Evolutionary conservation across 345 rosid genomes (phyloP), one percentile per base, ranked within the genome.

Genomic region (Corymbia maculata): DNA sequence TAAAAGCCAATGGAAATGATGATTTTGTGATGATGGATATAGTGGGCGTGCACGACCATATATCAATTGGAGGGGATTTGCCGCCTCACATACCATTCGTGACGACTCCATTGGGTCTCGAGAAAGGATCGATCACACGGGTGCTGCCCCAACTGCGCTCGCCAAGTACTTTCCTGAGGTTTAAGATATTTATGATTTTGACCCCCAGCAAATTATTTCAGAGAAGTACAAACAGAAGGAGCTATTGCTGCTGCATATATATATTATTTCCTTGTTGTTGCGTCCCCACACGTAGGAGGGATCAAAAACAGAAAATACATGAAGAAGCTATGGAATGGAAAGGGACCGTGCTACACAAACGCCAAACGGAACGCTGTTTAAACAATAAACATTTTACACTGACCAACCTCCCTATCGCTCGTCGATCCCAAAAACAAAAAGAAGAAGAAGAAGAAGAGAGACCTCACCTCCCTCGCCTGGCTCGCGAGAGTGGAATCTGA

Each of bases 71-170:
- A 24, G 66, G 30, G 64, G 30, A 13, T 24, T 59, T 50, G 42
- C 42, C n/a, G 4, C 13, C 66, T 59, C 15, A 59, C 6, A 0
- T 24, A 59, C 30, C 3, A 59, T 26, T 59, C 0, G 7, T 59
- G 30, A 59, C 0, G 13, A 59, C 66, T 26, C 7, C 1, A 26
- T 3, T 0, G 1, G 14, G 0, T 59, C 66, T 26, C 14, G 3
- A 59, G n/a, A 26, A 59, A 2, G 1, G 66, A 59, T 59, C 1
- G 7, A 59, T 26, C 30, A 0, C 13, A 24, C 2, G n/a, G 30
- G 30, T 5, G 7, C 7, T 5, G 0, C 9, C 10, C 59, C 0
- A 13, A 57, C 10, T 24, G 13, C n/a, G 0, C n/a, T 2, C 1
- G 0, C 66, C 13, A 59, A 59, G 66, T 59, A 19, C 59, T 55